Evolutionary conservation across 2,329 filamentous ascomycete genomes (phyloP).

Genomic region (Onygenales sp.): DNA sequence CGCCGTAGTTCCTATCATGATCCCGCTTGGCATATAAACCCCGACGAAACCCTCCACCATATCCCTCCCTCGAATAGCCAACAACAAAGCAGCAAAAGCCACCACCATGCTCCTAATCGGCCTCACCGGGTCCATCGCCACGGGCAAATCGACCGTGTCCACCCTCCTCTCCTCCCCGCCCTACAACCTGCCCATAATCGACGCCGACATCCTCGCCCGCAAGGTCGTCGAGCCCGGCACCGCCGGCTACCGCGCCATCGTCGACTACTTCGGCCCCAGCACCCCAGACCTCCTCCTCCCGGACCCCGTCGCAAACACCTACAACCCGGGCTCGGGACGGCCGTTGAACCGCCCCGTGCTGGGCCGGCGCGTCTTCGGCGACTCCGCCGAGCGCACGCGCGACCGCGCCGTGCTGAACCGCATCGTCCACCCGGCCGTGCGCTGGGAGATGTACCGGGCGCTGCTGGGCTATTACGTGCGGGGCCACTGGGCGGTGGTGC

Average conservation of each 20-base stretch:
- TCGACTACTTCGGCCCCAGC: conserved; percentile 67
- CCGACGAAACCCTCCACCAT: not conserved
- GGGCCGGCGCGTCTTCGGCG: conserved; percentile 77
- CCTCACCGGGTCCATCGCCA: conserved; percentile 93
- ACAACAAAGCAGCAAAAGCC: not conserved
- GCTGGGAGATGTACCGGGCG: conserved; percentile 67
- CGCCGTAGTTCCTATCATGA: too few relatives aligned
- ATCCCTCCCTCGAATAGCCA: not conserved
- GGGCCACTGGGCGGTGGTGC: conserved; percentile 78
- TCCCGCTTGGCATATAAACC: too few relatives aligned
- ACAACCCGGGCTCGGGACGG: conserved; percentile 31
- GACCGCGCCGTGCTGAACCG: conserved; percentile 73
- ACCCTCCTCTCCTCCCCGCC: conserved; percentile 68
- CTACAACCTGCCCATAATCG: conserved; percentile 81
- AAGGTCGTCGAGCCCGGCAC: conserved; percentile 92
- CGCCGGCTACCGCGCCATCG: conserved; percentile 69
- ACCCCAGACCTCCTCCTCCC: conserved; percentile 79
- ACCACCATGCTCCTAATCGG: conserved; percentile 81
- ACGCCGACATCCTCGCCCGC: conserved; percentile 85
- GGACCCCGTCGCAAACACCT: conserved; percentile 15
- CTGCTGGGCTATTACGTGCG: conserved; percentile 63
- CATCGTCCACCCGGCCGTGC: conserved; percentile 88
- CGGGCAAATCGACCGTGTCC: conserved; percentile 95
- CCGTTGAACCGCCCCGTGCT: conserved; percentile 80
- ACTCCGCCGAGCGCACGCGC: conserved; percentile 56